These are phyloP conservation scores for Coemansia biformis DNA, from an alignment of 192 early-diverging fungal species.

Conservation along the genomic window DNA sequence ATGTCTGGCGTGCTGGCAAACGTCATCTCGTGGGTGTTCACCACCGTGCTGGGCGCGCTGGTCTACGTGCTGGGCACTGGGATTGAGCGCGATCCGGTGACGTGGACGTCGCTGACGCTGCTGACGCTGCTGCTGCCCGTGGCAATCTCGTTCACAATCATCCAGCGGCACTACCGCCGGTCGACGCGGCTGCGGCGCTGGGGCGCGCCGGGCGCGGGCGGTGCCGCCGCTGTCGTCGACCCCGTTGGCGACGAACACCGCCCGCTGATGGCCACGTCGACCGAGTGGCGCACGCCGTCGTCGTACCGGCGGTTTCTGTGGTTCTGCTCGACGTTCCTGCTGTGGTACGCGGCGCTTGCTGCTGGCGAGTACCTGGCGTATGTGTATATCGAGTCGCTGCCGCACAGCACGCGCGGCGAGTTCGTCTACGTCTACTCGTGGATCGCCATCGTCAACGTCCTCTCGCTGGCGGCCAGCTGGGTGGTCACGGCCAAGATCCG, in stretches of 20 bases:
- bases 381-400: slow-evolving; percentile 53
- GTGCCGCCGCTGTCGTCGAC: slow-evolving; percentile 9
- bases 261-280: slow-evolving; percentile 53
- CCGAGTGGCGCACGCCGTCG: slow-evolving; percentile 58
- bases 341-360: slow-evolving; percentile 61
- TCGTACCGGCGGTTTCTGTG: slow-evolving; percentile 72
- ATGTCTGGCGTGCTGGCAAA: slow-evolving; percentile 62
- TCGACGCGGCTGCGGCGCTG: slow-evolving; percentile 33
- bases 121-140: slow-evolving; percentile 70
- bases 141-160: slow-evolving; percentile 56
- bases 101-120: slow-evolving; percentile 67
- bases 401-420: slow-evolving; percentile 57
- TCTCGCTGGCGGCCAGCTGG: slow-evolving; percentile 61
- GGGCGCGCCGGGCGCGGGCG: slow-evolving; percentile 1
- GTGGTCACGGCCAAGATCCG: slow-evolving; percentile 59
- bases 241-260: slow-evolving; percentile 28
- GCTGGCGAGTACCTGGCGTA: slow-evolving; percentile 68
- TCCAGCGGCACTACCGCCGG: slow-evolving; percentile 41
- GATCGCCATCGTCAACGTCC: slow-evolving; percentile 64
- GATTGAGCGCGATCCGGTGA: slow-evolving; percentile 54
- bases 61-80: slow-evolving; percentile 53
- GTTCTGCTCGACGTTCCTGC: slow-evolving; percentile 66
- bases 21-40: slow-evolving; percentile 61
- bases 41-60: slow-evolving; percentile 54
- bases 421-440: slow-evolving; percentile 70